These are phyloP conservation scores for Dioscorea dumetorum DNA, from an alignment of 106 monocot species.

Conservation along the genomic window DNA sequence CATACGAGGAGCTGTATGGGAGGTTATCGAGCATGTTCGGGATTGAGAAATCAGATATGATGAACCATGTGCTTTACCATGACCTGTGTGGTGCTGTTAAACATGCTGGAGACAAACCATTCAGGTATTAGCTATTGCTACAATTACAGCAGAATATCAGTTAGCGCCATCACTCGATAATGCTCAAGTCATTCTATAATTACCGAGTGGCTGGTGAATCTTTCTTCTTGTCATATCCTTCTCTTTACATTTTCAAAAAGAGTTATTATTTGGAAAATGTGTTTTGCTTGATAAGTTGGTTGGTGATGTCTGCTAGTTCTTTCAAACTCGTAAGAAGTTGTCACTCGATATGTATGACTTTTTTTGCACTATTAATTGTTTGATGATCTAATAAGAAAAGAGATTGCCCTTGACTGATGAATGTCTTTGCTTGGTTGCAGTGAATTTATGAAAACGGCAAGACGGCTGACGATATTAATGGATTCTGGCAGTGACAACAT, in stretches of 20 bases:
- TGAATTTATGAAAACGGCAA: conserved; percentile 61
- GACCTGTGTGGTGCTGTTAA: conserved; percentile 52
- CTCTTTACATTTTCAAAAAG: no score
- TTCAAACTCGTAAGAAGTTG: no score
- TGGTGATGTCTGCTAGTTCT: no score
- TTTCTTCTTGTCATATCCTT: no score
- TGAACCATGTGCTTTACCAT: conserved; percentile 41
- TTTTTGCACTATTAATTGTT: no score
- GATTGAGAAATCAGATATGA: conserved; percentile 45
- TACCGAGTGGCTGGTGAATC: no score
- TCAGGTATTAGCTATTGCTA: conserved; percentile 20
- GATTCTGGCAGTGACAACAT: conserved; percentile 56
- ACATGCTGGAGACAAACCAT: conserved; percentile 58
- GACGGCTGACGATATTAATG: conserved; percentile 73
- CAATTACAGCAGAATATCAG: no score
- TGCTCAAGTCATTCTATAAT: no score
- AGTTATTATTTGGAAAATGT: no score
- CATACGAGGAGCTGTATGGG: conserved; percentile 57
- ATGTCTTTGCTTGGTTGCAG: conserved; percentile 30
- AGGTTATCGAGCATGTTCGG: conserved; percentile 73
- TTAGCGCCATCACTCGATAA: no score
- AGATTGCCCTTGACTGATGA: neutral
- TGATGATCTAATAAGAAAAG: neutral
- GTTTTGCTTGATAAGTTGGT: no score
- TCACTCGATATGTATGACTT: no score